Evolutionary conservation across 495 filamentous ascomycete species (phyloP), one percentile per base, ranked within the genome.

Genomic region (Neurospora tetraspora): DNA sequence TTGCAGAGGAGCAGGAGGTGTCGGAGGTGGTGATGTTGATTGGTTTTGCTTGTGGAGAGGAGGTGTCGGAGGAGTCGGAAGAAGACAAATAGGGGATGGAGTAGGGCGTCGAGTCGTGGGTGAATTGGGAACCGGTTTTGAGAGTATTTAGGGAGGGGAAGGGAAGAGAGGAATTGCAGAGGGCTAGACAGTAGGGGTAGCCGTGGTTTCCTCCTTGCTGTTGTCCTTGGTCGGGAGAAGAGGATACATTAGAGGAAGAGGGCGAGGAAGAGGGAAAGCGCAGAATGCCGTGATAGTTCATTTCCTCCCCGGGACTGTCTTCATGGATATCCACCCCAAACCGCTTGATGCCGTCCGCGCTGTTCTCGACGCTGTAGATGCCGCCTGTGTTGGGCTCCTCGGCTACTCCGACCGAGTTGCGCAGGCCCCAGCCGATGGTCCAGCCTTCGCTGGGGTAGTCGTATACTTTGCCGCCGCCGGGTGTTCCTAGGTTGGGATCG

Each of bases 361-460:
- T 89, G 76, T 94, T 94, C 78, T 94, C 92, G 20, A 94, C 91
- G 8, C 84, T 86, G 82, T 86, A 94, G 74, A 94, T 81, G 39
- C 83, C 84, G 27, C 87, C 85, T 2, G 77, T 83, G 34, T 80
- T 71, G 45, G 87, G 85, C 69, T 90, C 83, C 77, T 90, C 75
- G 61, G 80, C 89, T 5, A 93, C 78, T 18, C 92, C 91, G 23
- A 93, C 91, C 2, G 86, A 86, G 79, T 93, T 93, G 20, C 92
- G 85, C 31, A 94, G 85, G 43, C 91, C 91, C 86, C 90, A 93
- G 20, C 91, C 91, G 8, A 92, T 81, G 4, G 88, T 78, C 61
- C 80, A 73, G n/a, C 91, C 91, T 20, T 86, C 80, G 20, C 77
- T 83, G 34, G 74, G 70, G 70, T 79, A 85, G 75, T 80, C 71